phyloP scores from a whole-genome alignment of 1,139 yeast genomes.

The Geotrichum candidum region DNA sequence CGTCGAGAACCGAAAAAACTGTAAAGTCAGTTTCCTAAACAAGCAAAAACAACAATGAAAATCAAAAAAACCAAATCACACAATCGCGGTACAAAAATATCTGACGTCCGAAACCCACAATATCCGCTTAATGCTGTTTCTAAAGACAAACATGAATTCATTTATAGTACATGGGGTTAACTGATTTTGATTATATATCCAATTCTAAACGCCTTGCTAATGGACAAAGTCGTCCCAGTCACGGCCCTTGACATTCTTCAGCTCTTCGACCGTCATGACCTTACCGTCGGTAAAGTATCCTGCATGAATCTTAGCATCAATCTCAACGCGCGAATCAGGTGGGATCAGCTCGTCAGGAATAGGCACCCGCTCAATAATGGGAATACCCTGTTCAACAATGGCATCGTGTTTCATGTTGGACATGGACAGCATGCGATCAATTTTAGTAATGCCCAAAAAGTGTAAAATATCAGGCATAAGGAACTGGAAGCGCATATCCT shows the following conservation, averaged over 20 bases:
- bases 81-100: too few relatives aligned
- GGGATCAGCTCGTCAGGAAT: slow-evolving; percentile 60
- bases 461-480: slow-evolving; percentile 63
- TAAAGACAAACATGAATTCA: too few relatives aligned
- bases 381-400: slow-evolving; percentile 55
- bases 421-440: slow-evolving; percentile 59
- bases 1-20: too few relatives aligned
- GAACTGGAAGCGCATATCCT: slow-evolving; percentile 60
- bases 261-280: slow-evolving; percentile 46
- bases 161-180: too few relatives aligned
- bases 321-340: slow-evolving; percentile 58
- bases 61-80: too few relatives aligned
- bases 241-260: slow-evolving; percentile 49
- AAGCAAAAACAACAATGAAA: too few relatives aligned
- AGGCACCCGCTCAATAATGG: slow-evolving; percentile 52
- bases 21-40: too few relatives aligned
- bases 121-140: too few relatives aligned
- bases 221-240: slow-evolving; percentile 43
- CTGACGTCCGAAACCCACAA: too few relatives aligned
- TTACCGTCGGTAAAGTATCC: slow-evolving; percentile 57
- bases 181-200: too few relatives aligned
- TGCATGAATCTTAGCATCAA: slow-evolving; percentile 58
- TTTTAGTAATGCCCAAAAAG: slow-evolving; percentile 54
- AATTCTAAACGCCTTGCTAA: slow-evolving; percentile 13
- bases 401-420: slow-evolving; percentile 64